Base-by-base conservation (phyloP, 768 basidiomycete species). In the Hericium coralloides region DNA sequence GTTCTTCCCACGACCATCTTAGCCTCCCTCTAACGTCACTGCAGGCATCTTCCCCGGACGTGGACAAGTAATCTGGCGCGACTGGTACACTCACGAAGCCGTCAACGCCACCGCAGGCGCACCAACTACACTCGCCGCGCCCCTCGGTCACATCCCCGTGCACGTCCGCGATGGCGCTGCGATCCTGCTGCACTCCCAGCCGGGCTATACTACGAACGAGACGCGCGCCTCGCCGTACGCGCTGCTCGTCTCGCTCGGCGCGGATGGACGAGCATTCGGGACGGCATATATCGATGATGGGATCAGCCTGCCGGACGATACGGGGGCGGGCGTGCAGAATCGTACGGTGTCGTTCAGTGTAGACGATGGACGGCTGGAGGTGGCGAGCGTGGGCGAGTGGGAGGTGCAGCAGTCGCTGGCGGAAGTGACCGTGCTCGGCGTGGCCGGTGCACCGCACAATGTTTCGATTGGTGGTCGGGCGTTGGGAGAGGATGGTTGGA, bases 111-210 rank as follows among this genome's bases (percentile, higher is more conserved):
- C 68, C 1, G 38, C 69, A 2, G 76, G 77, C 38, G 67, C 63
- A 77, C 76, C 0, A 81, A 77, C 76, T 0, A 81, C 80, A 4
- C 73, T 89, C 49, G 64, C 72, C n/a, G 85, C 85, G 2, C 87
- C 87, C 3, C 79, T 91, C 2, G 76, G 82, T 17, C 83, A 88
- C 64, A 89, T 91, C 69, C 84, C 84, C 58, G 82, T 89, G 23
- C 86, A 89, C 65, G 68, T 91, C 57, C 80, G 88, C n/a, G 81
- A 83, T 57, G 81, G 83, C 26, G 76, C 84, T 17, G 81, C 81
- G 36, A 67, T 91, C 12, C 77, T 90, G 18, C 66, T 88, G 41
- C 81, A 90, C 65, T 70, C 78, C 10, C 59, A 74, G 53, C 85
- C 88, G 8, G 81, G 69, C 1, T 88, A 89, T 67, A 91, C 87